A percentile compares a stretch with the other conserved stretches of the same genome.
Conservation (phyloP, 345 rosid species). For the Kandelia obovata region DNA sequence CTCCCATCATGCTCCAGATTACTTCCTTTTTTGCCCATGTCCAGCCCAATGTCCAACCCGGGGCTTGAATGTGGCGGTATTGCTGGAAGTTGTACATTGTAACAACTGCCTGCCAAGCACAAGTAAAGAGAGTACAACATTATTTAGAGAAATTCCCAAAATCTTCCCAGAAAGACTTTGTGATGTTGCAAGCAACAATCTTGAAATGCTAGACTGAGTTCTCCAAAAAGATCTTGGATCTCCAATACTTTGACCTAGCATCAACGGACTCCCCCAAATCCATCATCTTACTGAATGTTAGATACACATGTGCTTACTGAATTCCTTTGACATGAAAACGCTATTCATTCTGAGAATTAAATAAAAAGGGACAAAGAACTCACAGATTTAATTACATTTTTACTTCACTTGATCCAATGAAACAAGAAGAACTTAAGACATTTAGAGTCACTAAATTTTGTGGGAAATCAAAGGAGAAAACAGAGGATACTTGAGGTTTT, state of each 20-base stretch:
- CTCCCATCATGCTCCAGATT: constrained; percentile 32
- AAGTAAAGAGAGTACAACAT: background rate
- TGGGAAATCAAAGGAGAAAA: background rate
- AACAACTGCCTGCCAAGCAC: constrained; percentile 26
- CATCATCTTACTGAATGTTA: too few relatives aligned
- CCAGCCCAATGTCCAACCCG: constrained; percentile 35
- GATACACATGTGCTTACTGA: too few relatives aligned
- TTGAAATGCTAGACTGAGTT: background rate
- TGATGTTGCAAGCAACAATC: background rate
- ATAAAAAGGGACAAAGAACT: background rate
- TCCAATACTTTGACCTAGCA: background rate
- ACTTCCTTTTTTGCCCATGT: constrained; percentile 36
- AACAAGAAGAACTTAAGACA: background rate
- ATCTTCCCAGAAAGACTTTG: background rate
- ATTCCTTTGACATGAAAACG: background rate
- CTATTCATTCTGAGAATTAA: background rate
- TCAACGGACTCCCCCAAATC: too few relatives aligned
- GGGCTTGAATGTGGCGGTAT: constrained; percentile 34
- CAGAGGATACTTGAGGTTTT: background rate
- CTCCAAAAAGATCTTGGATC: background rate
- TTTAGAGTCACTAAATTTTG: background rate
- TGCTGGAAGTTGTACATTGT: constrained; percentile 37
- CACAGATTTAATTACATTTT: background rate
- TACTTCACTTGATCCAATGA: background rate
- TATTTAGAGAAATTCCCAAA: background rate